Percentiles rank a stretch among this genome's conserved stretches.
Evolutionary conservation across 2,329 filamentous ascomycete species (phyloP).

Genomic region (Phyllosticta paracitricarpa): DNA sequence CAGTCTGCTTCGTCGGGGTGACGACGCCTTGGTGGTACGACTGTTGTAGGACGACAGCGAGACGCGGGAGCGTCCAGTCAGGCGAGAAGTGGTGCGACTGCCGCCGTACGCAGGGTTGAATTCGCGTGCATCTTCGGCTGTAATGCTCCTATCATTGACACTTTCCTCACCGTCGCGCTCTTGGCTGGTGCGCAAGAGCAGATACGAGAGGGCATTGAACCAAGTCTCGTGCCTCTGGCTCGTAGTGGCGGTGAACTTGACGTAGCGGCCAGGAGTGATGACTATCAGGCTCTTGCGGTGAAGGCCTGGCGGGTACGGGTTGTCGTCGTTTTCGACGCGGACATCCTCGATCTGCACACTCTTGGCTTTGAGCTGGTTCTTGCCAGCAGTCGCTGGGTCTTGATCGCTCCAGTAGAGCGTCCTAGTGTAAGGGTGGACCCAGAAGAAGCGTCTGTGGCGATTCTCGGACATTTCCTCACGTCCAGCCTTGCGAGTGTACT

Average conservation of each 20-base stretch:
- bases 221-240: slow-evolving; percentile 94
- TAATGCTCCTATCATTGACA: slow-evolving; percentile 42
- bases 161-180: slow-evolving; percentile 46
- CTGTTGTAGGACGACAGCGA: slow-evolving; percentile 78
- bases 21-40: slow-evolving; percentile 27
- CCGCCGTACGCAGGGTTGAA: slow-evolving; percentile 58
- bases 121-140: slow-evolving; percentile 54
- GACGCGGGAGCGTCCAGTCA: slow-evolving; percentile 40
- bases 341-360: slow-evolving; percentile 91
- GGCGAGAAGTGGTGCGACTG: slow-evolving; percentile 40
- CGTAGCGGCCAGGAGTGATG: slow-evolving; percentile 73
- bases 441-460: slow-evolving; percentile 91
- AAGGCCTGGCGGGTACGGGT: slow-evolving; percentile 86
- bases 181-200: slow-evolving; percentile 63
- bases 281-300: slow-evolving; percentile 91
- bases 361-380: slow-evolving; percentile 69
- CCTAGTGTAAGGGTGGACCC: slow-evolving; percentile 95
- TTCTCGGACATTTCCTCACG: slow-evolving; percentile 80
- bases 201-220: slow-evolving; percentile 94
- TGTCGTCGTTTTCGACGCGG: slow-evolving; percentile 84
- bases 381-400: slow-evolving; percentile 72
- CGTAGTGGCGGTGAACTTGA: slow-evolving; percentile 92
- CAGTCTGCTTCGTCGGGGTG: slow-evolving; percentile 28
- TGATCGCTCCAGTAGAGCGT: slow-evolving; percentile 94
- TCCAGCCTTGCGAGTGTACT: slow-evolving; percentile 93